Evolutionary conservation across 345 rosid genomes (phyloP).

Genomic region (Gossypium mustelinum): DNA sequence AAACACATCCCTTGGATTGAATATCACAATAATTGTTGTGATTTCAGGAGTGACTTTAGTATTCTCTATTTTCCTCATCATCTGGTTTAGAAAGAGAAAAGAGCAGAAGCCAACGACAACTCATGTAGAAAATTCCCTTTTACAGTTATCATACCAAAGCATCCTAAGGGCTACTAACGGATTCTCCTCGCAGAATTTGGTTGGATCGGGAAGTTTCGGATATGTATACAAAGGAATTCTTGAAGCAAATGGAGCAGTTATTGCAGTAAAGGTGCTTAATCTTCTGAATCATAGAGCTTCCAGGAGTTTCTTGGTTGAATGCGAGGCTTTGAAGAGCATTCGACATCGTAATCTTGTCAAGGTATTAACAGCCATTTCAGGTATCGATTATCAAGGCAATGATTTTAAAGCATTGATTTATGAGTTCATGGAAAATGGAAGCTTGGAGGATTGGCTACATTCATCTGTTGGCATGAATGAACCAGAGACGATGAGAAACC

Average conservation of each 20-base stretch:
- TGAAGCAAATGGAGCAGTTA: too few species aligned
- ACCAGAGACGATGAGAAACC: too few species aligned
- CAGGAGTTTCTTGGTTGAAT: too few species aligned
- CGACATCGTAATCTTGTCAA: constrained; percentile 44
- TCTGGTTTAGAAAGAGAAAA: not conserved
- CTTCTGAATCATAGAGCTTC: too few species aligned
- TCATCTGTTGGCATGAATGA: too few species aligned
- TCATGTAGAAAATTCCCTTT: not conserved
- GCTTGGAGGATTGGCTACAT: too few species aligned
- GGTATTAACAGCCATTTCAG: constrained; percentile 22
- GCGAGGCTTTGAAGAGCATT: constrained; percentile 19
- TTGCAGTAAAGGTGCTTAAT: too few species aligned
- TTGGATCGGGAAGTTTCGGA: not conserved
- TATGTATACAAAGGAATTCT: too few species aligned
- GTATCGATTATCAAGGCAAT: not conserved
- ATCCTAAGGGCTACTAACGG: not conserved
- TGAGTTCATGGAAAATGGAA: too few species aligned
- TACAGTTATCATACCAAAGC: not conserved
- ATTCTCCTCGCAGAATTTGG: not conserved
- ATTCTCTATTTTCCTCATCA: not conserved
- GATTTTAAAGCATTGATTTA: too few species aligned
- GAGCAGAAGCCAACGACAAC: not conserved
- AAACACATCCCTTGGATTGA: not conserved
- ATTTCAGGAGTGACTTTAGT: not conserved
- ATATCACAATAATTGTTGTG: not conserved